Percentiles rank a stretch among this genome's conserved stretches.
Evolutionary conservation across 306 rosid species (phyloP).

Genomic region (barrel medic (Medicago truncatula)): MtrunA17r5.0-ANR NC_053049.1:49133001-49133500

Average conservation of each 20-base stretch:
- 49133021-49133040: no score
- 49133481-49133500: constrained; percentile 44
- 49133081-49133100: no score
- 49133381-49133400: constrained; percentile 49
- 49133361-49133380: not conserved
- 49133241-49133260: not conserved
- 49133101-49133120: no score
- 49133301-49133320: not conserved
- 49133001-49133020: no score
- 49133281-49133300: constrained; percentile 26
- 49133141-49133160: no score
- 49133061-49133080: no score
- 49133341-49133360: constrained; percentile 45
- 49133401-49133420: constrained; percentile 38
- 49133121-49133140: no score
- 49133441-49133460: constrained; percentile 35
- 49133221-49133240: not conserved
- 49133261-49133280: constrained; percentile 15
- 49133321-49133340: not conserved
- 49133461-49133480: constrained; percentile 35
- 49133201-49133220: no score
- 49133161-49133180: no score
- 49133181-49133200: no score
- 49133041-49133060: no score
- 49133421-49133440: not conserved